Conservation (phyloP, 306 rosid genomes). For the Inga laurina region DNA sequence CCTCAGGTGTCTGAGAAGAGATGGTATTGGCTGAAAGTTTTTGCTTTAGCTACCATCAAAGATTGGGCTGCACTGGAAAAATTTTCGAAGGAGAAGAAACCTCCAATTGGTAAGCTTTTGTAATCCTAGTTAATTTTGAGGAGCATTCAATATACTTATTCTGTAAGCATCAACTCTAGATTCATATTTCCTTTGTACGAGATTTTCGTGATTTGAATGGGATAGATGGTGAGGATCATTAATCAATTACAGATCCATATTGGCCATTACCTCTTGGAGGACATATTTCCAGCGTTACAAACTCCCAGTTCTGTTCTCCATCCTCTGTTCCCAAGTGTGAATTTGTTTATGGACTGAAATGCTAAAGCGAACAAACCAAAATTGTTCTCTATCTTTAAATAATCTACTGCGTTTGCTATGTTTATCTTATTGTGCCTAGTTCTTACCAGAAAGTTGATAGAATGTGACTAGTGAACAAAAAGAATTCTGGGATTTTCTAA, state of each 20-base stretch:
- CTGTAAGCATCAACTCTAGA: background rate
- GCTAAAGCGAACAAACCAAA: background rate
- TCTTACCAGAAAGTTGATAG: background rate
- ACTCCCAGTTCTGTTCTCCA: background rate
- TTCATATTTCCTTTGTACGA: background rate
- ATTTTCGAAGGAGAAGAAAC: constrained; percentile 91
- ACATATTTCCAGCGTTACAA: constrained; percentile 1
- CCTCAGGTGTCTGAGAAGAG: constrained; percentile 96
- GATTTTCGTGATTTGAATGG: constrained; percentile 12
- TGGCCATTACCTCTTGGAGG: constrained; percentile 14
- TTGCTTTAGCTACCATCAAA: constrained; percentile 94
- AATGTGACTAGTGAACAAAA: background rate
- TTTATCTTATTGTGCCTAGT: background rate
- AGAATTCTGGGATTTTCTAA: background rate
- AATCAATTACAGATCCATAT: background rate
- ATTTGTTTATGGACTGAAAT: background rate
- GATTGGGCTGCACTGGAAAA: constrained; percentile 92
- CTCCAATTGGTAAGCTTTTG: constrained; percentile 73
- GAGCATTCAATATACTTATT: constrained; percentile 4
- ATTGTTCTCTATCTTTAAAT: background rate
- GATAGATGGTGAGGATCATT: constrained; percentile 10
- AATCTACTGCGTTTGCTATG: background rate
- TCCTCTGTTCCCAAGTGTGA: background rate
- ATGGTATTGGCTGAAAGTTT: constrained; percentile 99
- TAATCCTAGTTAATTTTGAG: background rate